Evolutionary conservation across 1,284 basidiomycete genomes (phyloP), one percentile per base, ranked within the genome.

Genomic region (Malassezia dermatis): DNA sequence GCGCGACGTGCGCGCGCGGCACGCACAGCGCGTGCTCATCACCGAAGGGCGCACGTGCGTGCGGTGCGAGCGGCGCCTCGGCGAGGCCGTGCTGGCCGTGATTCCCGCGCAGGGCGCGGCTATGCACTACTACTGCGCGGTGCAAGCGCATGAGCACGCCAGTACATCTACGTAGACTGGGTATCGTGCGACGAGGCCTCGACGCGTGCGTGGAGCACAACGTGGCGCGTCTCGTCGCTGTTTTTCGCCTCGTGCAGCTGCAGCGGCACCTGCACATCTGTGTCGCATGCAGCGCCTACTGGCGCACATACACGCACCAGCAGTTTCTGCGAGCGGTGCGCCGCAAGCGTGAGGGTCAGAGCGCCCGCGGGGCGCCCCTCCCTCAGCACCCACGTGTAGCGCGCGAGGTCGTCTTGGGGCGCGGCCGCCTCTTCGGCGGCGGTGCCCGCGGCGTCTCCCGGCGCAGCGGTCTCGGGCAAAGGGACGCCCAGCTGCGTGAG

Each of bases 41-140:
- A 86, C 85, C 0, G 91, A 96, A 72, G 85, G 56, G 83, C 73
- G 59, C 60, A 93, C 89, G 75, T 96, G 94, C 69, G 89, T 89
- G 0, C 86, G 89, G 70, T 99, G 93, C 75, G 86, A 91, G 72
- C 96, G 96, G 70, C 82, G 91, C 19, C 78, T 99, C 26, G 94
- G 94, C 0, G 86, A 85, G 64, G 91, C 88, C 58, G 90, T 94
- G 34, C 89, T 98, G 64, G 89, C 91, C 0, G 89, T 96, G 0
- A 93, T 63, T 17, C 59, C 66, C 0, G 60, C 61, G 15, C 62
- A 52, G 21, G 71, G 71, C 2, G 51, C 53, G 5, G 62, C 68
- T 41, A 53, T 67, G 62, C 71, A 73, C 52, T 73, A 73, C 58
- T 70, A 62, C 48, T 72, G 69, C 31, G 55, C 55, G 0, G 34